Percentiles rank a stretch among this genome's conserved stretches.
These are phyloP conservation scores for Fusarium udum DNA, from an alignment of 2,329 filamentous ascomycete species.

Conservation along the genomic window DNA sequence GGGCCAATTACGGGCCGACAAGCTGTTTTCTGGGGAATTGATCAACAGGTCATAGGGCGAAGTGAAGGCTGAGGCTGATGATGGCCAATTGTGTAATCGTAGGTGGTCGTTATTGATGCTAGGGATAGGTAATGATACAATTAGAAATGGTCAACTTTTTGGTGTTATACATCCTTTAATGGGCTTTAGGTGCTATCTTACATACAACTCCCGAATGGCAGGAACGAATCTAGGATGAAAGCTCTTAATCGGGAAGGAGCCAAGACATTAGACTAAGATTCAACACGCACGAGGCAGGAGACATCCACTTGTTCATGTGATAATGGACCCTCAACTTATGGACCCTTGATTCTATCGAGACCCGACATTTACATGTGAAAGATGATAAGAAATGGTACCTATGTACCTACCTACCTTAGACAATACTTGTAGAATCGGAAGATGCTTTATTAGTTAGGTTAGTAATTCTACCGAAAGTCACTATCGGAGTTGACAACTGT, in stretches of 20 bases:
- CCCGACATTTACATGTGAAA: background rate
- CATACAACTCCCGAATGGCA: slow-evolving; percentile 14
- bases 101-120: slow-evolving; percentile 5
- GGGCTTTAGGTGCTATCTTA: background rate
- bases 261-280: slow-evolving; percentile 5
- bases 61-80: slow-evolving; percentile 7
- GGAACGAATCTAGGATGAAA: background rate
- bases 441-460: background rate
- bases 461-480: background rate
- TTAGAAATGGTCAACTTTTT: background rate
- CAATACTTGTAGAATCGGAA: background rate
- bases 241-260: slow-evolving; percentile 33
- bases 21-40: slow-evolving; percentile 29
- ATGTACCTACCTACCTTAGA: background rate
- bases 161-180: background rate
- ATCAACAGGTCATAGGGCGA: slow-evolving; percentile 16
- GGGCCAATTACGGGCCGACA: slow-evolving; percentile 25
- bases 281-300: background rate
- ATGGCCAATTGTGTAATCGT: background rate
- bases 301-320: slow-evolving; percentile 33
- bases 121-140: background rate
- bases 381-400: background rate
- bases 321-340: slow-evolving; percentile 26
- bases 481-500: background rate
- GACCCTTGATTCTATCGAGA: background rate